Conservation (phyloP, 2,329 filamentous ascomycete species). For the Fusarium sp. region DNA sequence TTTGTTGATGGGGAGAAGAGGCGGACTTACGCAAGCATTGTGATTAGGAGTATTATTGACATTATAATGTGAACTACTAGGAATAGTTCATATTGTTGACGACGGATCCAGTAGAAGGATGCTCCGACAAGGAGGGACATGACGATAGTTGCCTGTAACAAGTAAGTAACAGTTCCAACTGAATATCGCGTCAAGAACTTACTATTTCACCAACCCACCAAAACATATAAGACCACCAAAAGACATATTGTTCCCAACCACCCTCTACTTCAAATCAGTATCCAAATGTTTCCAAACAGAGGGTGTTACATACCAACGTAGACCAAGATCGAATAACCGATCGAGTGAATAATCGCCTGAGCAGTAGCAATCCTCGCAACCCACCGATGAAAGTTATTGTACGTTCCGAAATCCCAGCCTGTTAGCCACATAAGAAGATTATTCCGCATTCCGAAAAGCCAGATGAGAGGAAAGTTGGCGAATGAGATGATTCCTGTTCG, state of each 20-base stretch:
- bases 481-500: slow-evolving; percentile 73
- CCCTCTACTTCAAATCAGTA: slow-evolving; percentile 48
- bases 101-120: slow-evolving; percentile 64
- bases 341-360: slow-evolving; percentile 71
- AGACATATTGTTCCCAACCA: slow-evolving; percentile 50
- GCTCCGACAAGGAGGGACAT: slow-evolving; percentile 60
- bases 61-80: slow-evolving; percentile 63
- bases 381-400: slow-evolving; percentile 75
- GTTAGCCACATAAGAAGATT: slow-evolving; percentile 74
- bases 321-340: slow-evolving; percentile 66
- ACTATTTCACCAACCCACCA: slow-evolving; percentile 63
- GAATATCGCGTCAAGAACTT: slow-evolving; percentile 8
- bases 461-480: slow-evolving; percentile 71
- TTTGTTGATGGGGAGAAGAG: rapidly evolving
- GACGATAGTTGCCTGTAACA: slow-evolving; percentile 52
- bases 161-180: rapidly evolving
- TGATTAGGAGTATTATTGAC: slow-evolving; percentile 60
- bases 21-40: slow-evolving; percentile 61
- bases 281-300: rapidly evolving
- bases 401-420: slow-evolving; percentile 75
- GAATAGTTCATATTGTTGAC: slow-evolving; percentile 64
- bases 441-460: slow-evolving; percentile 75
- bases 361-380: slow-evolving; percentile 70
- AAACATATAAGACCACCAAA: slow-evolving; percentile 57
- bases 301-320: slow-evolving; percentile 46